A percentile compares a stretch with the other conserved stretches of the same genome.
Evolutionary conservation across 768 basidiomycete species (phyloP).

Genomic region (Pleurotus tuber-regium): DNA sequence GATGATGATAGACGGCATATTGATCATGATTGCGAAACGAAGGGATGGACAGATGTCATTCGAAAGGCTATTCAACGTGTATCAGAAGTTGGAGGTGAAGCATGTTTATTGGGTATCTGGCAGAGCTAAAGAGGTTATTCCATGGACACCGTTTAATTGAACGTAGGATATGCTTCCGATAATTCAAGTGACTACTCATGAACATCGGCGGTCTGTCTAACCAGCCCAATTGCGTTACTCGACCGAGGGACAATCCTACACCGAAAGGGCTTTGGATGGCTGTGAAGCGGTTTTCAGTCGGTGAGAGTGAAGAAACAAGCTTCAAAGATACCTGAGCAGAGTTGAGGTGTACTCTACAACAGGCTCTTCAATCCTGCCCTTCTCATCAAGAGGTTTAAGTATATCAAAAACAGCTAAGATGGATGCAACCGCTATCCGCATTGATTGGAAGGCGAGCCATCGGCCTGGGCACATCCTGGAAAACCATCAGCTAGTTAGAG

Average conservation of each 20-base stretch:
- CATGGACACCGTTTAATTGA: not conserved
- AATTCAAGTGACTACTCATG: too few relatives aligned
- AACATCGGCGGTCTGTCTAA: constrained; percentile 24
- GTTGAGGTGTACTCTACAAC: constrained; percentile 31
- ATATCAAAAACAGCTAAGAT: constrained; percentile 39
- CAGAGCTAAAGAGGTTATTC: constrained; percentile 18
- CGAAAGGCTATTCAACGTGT: constrained; percentile 33
- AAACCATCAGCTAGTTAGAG: constrained; percentile 25
- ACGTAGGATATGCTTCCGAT: not conserved
- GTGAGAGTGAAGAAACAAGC: not conserved
- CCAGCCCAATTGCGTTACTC: constrained; percentile 25
- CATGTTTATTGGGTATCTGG: constrained; percentile 49
- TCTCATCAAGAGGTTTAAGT: constrained; percentile 31
- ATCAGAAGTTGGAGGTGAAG: constrained; percentile 30
- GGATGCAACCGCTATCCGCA: constrained; percentile 42
- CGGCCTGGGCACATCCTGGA: constrained; percentile 43
- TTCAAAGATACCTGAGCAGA: constrained; percentile 28
- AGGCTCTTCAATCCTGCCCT: constrained; percentile 32
- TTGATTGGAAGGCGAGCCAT: constrained; percentile 38
- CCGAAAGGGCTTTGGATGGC: constrained; percentile 40
- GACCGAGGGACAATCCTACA: constrained; percentile 36
- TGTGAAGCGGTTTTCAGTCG: constrained; percentile 15
- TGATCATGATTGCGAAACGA: not conserved
- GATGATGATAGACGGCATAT: constrained; percentile 15
- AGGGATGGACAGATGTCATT: constrained; percentile 20